Percentiles rank a stretch among this genome's conserved stretches.
Evolutionary conservation across 257 asterid species (phyloP).

Genomic region (Gentiana macrophylla): DNA sequence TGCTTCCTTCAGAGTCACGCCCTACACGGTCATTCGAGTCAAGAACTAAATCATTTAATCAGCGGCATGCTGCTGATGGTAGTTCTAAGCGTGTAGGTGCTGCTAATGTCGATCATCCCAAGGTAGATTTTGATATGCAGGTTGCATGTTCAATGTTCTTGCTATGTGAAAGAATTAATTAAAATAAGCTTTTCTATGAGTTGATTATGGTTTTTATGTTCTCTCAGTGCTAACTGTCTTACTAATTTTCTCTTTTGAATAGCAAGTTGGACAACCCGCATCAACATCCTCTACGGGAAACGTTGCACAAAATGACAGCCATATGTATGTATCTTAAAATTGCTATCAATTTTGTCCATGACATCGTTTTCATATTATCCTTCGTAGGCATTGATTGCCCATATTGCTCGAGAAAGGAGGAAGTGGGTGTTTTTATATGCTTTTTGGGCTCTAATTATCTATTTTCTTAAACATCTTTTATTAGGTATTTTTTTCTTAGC

Average conservation of each 20-base stretch:
- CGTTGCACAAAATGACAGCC: constrained; percentile 18
- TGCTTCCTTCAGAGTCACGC: constrained; percentile 11
- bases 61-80: constrained; percentile 16
- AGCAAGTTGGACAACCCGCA: constrained; percentile 26
- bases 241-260: constrained; percentile 11
- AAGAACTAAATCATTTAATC: constrained; percentile 24
- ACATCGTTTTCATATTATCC: too few relatives aligned
- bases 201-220: neutral
- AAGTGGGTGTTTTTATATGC: neutral
- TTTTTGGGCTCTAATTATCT: neutral
- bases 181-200: constrained; percentile 1
- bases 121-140: constrained; percentile 11
- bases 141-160: neutral
- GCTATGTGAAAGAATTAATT: neutral
- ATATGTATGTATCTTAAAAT: constrained; percentile 16
- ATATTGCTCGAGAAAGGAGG: neutral
- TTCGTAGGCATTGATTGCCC: neutral
- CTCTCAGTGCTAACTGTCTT: constrained; percentile 9
- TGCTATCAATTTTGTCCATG: neutral
- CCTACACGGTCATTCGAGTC: constrained; percentile 12
- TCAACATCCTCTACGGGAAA: neutral
- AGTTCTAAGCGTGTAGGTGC: constrained; percentile 13
- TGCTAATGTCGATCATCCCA: constrained; percentile 14
- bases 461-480: neutral
- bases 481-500: constrained; percentile 4